Percentiles rank a stretch among this genome's conserved stretches.
phyloP scores from a whole-genome alignment of 768 basidiomycete genomes.

The Leccinum truebloodii region DNA sequence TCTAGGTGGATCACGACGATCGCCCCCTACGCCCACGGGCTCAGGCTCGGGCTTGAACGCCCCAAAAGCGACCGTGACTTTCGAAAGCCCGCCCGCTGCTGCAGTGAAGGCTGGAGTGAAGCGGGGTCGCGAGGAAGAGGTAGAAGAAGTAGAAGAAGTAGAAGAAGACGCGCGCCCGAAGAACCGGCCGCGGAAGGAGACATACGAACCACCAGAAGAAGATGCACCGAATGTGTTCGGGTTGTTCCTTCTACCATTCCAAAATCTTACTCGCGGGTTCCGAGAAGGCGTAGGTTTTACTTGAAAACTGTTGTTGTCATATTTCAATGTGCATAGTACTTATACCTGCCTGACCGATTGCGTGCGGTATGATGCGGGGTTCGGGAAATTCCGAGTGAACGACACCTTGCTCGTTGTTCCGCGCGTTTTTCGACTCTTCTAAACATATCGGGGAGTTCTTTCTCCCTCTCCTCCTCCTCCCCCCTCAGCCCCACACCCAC shows the following conservation, averaged over 20 bases:
- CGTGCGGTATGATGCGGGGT: slow-evolving; percentile 19
- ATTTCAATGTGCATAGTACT: neutral
- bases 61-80: slow-evolving; percentile 38
- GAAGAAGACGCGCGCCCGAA: slow-evolving; percentile 44
- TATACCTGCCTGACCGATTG: slow-evolving; percentile 16
- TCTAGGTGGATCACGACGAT: slow-evolving; percentile 13
- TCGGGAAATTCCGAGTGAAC: slow-evolving; percentile 32
- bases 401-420: slow-evolving; percentile 10
- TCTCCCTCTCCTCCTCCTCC: slow-evolving; percentile 4
- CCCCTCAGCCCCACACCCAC: neutral
- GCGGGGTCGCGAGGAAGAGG: slow-evolving; percentile 51
- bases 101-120: slow-evolving; percentile 40
- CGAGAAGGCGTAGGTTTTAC: slow-evolving; percentile 51
- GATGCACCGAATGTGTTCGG: slow-evolving; percentile 51
- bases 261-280: slow-evolving; percentile 67
- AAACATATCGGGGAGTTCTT: neutral
- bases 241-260: slow-evolving; percentile 64
- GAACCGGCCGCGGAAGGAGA: slow-evolving; percentile 54
- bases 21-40: slow-evolving; percentile 12
- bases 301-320: slow-evolving; percentile 14
- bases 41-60: slow-evolving; percentile 23
- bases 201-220: slow-evolving; percentile 43
- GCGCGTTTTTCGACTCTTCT: slow-evolving; percentile 19
- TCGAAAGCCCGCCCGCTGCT: slow-evolving; percentile 20
- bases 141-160: slow-evolving; percentile 28